A percentile compares a stretch with the other conserved stretches of the same genome.
Evolutionary conservation across 2,329 filamentous ascomycete genomes (phyloP).

Genomic region (Chaetomium strumarium): DNA sequence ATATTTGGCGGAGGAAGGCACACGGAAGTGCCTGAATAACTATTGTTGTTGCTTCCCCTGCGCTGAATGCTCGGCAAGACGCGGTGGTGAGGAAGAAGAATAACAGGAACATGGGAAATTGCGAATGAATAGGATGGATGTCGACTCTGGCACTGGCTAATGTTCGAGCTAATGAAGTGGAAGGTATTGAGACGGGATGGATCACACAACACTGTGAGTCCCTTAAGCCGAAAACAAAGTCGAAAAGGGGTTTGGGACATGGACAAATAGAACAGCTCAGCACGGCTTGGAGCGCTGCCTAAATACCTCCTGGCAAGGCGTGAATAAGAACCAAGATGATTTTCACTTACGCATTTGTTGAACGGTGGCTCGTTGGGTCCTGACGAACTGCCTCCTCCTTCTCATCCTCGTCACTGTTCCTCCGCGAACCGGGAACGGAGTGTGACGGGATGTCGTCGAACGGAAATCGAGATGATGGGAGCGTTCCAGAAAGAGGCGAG

Average conservation of each 20-base stretch:
- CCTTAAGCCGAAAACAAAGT: too few species aligned
- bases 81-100: too few species aligned
- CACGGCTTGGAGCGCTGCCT: too few species aligned
- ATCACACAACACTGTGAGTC: background rate
- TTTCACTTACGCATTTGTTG: constrained; percentile 71
- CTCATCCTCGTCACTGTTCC: constrained; percentile 88
- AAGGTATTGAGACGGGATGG: background rate
- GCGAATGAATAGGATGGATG: background rate
- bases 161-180: background rate
- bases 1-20: constrained; percentile 1
- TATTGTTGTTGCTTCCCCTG: constrained; percentile 8
- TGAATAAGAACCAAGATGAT: constrained; percentile 1
- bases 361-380: constrained; percentile 64
- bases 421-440: constrained; percentile 78
- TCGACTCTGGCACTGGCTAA: too few species aligned
- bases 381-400: constrained; percentile 69
- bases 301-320: background rate
- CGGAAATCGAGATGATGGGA: constrained; percentile 52
- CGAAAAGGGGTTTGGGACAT: too few species aligned
- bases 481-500: constrained; percentile 64
- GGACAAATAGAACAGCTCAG: background rate
- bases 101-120: background rate
- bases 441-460: constrained; percentile 69
- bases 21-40: background rate
- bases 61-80: too few species aligned